phyloP scores from a whole-genome alignment of 768 basidiomycete genomes.

The Lanmaoa pseudosensibilis region DNA sequence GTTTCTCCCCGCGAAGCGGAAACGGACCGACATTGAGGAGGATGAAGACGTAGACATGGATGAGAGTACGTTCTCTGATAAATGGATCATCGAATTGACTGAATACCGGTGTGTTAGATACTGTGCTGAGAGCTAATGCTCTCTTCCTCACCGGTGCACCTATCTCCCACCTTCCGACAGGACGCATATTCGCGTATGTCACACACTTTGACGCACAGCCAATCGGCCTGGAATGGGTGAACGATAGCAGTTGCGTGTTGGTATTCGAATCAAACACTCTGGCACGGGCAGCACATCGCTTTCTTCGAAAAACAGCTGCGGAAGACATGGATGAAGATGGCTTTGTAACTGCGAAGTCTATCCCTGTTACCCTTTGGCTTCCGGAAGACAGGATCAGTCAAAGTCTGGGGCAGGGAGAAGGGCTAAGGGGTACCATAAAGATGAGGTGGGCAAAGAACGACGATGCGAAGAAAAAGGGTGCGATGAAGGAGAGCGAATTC shows the following conservation, averaged over 20 bases:
- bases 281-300: conserved; percentile 52
- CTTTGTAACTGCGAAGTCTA: conserved; percentile 60
- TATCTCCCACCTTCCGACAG: conserved; percentile 72
- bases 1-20: conserved; percentile 37
- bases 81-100: not conserved
- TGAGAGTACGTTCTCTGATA: conserved; percentile 30
- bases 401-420: conserved; percentile 68
- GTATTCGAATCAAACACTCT: conserved; percentile 61
- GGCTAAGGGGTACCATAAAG: conserved; percentile 60
- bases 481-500: conserved; percentile 71
- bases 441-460: conserved; percentile 75
- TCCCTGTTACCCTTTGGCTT: conserved; percentile 77
- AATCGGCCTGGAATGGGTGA: conserved; percentile 81
- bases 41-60: conserved; percentile 38
- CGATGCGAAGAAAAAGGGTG: conserved; percentile 79
- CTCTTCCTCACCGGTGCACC: conserved; percentile 71
- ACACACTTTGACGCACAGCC: conserved; percentile 76
- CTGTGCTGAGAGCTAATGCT: conserved; percentile 58
- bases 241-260: conserved; percentile 79
- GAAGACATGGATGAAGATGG: conserved; percentile 57
- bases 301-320: conserved; percentile 49
- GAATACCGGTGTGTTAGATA: conserved; percentile 36
- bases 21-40: conserved; percentile 46
- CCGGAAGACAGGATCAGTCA: conserved; percentile 74
- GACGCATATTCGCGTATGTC: conserved; percentile 78